Evolutionary conservation across 345 rosid species (phyloP).

Genomic region (Populus pruinosa): DNA sequence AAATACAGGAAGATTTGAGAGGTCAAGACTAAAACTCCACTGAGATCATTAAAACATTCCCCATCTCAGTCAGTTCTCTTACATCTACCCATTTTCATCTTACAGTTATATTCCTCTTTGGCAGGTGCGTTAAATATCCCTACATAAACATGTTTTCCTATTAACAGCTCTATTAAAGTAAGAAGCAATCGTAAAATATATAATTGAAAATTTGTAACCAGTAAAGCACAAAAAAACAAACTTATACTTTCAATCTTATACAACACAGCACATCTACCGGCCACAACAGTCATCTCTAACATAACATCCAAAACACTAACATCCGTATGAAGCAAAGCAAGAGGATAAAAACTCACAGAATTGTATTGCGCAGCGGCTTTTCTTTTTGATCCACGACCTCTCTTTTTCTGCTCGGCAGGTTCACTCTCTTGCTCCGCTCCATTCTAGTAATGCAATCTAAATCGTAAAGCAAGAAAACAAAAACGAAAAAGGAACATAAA

Average conservation of each 20-base stretch:
- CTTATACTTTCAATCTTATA: neutral
- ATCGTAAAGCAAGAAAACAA: conserved; percentile 6
- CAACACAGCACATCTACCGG: neutral
- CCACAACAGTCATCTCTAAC: neutral
- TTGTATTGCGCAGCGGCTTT: conserved; percentile 61
- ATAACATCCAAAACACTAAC: neutral
- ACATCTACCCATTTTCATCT: neutral
- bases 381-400: conserved; percentile 69
- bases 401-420: conserved; percentile 32
- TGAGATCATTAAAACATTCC: neutral
- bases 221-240: neutral
- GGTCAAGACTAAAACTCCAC: neutral
- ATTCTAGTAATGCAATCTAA: conserved; percentile 41
- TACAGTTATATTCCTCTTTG: neutral
- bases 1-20: neutral
- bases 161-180: neutral
- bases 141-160: neutral
- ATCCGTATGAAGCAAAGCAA: neutral
- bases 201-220: neutral
- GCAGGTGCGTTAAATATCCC: neutral
- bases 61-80: neutral
- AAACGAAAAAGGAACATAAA: neutral
- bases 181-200: neutral
- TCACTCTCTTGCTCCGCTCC: conserved; percentile 48
- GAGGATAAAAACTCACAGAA: conserved; percentile 41